A percentile compares a stretch with the other conserved stretches of the same genome.
Conservation (phyloP, 208 protist species). For the Porcisia deanei region DNA sequence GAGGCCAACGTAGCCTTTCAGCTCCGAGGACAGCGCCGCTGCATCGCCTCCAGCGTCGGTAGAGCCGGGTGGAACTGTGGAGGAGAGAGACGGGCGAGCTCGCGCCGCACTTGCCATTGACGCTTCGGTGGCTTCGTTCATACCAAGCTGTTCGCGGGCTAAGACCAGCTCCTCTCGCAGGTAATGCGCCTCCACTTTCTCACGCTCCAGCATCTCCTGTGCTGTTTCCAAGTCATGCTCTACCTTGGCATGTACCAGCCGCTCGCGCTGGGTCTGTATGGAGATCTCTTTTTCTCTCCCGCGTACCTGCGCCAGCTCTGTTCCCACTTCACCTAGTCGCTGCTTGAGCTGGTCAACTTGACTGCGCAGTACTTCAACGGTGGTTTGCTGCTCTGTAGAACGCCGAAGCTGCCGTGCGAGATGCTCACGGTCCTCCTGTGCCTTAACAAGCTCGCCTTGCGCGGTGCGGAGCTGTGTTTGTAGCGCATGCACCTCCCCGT, state of each 20-base stretch:
- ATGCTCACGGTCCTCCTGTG: constrained; percentile 37
- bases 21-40: constrained; percentile 34
- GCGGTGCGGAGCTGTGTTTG: constrained; percentile 47
- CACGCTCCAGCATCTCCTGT: constrained; percentile 22
- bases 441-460: constrained; percentile 26
- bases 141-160: constrained; percentile 42
- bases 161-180: constrained; percentile 49
- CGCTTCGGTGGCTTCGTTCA: constrained; percentile 29
- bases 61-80: not conserved
- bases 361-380: constrained; percentile 45
- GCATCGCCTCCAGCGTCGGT: constrained; percentile 19
- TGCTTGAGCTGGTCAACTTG: constrained; percentile 62
- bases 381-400: constrained; percentile 43
- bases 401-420: constrained; percentile 45
- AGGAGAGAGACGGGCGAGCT: not conserved
- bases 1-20: constrained; percentile 68
- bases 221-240: constrained; percentile 35
- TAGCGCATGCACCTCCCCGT: constrained; percentile 40
- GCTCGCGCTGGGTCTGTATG: constrained; percentile 37
- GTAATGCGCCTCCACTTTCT: constrained; percentile 30
- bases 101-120: not conserved
- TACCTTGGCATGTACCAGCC: constrained; percentile 37
- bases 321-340: constrained; percentile 54
- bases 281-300: constrained; percentile 48
- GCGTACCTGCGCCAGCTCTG: constrained; percentile 45